These are phyloP conservation scores for Nitzschia sp. DNA, from an alignment of 108 stramenopile species.

Conservation along the genomic window DNA sequence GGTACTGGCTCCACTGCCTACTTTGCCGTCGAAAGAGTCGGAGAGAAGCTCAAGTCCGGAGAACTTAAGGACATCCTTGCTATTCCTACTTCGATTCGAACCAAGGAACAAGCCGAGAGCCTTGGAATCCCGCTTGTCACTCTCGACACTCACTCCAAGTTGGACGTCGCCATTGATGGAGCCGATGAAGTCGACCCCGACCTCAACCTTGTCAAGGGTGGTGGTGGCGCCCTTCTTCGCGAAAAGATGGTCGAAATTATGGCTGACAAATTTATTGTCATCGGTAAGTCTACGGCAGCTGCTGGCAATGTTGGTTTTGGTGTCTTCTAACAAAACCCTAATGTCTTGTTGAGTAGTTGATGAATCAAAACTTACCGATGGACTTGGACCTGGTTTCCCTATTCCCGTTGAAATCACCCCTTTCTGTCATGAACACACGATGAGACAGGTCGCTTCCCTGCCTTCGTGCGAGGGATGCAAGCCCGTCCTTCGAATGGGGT, in stretches of 20 bases:
- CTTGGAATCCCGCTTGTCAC: slow-evolving; percentile 95
- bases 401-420: slow-evolving; percentile 96
- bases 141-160: slow-evolving; percentile 90
- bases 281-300: slow-evolving; percentile 69
- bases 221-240: slow-evolving; percentile 93
- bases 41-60: slow-evolving; percentile 84
- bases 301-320: no score
- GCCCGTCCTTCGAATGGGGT: slow-evolving; percentile 90
- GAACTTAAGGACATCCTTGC: slow-evolving; percentile 93
- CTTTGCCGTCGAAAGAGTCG: slow-evolving; percentile 98
- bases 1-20: slow-evolving; percentile 99
- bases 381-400: slow-evolving; percentile 93
- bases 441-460: slow-evolving; percentile 83
- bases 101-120: slow-evolving; percentile 94
- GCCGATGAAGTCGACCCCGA: slow-evolving; percentile 97
- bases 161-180: slow-evolving; percentile 99
- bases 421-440: slow-evolving; percentile 97
- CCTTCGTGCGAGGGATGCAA: slow-evolving; percentile 86
- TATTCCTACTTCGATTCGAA: slow-evolving; percentile 97
- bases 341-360: slow-evolving; percentile 73
- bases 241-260: slow-evolving; percentile 97
- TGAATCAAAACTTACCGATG: slow-evolving; percentile 94
- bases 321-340: background rate
- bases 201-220: slow-evolving; percentile 97
- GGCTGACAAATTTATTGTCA: slow-evolving; percentile 87